Conservation (phyloP, 176 grass and related monocot genomes). For the Saccharum spontaneum region DNA sequence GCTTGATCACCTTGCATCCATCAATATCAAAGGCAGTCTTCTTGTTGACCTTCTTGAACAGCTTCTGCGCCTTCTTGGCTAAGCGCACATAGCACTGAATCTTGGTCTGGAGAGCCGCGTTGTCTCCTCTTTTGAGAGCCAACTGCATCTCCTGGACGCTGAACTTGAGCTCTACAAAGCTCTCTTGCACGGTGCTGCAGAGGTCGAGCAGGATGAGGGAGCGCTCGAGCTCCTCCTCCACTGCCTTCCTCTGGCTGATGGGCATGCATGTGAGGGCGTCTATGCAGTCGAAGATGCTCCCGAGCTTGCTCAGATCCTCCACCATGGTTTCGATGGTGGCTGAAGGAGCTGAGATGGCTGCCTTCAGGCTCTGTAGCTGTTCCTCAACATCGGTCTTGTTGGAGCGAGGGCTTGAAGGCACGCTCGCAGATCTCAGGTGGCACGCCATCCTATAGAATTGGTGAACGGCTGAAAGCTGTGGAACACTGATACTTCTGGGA, state of each 20-base stretch:
- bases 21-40: background rate
- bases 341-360: background rate
- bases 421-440: background rate
- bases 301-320: slow-evolving; percentile 22
- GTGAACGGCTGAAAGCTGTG: background rate
- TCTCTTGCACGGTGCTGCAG: slow-evolving; percentile 36
- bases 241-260: slow-evolving; percentile 47
- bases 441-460: background rate
- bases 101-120: slow-evolving; percentile 4
- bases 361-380: slow-evolving; percentile 27
- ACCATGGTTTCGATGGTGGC: background rate
- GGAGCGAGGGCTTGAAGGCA: slow-evolving; percentile 5
- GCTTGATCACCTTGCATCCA: slow-evolving; percentile 12
- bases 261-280: slow-evolving; percentile 31
- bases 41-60: slow-evolving; percentile 2
- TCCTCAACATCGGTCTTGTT: background rate
- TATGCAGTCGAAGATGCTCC: slow-evolving; percentile 14
- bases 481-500: background rate
- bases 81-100: background rate
- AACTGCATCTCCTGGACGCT: slow-evolving; percentile 29
- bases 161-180: slow-evolving; percentile 28
- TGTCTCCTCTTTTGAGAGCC: slow-evolving; percentile 34
- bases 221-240: slow-evolving; percentile 51
- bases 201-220: slow-evolving; percentile 52
- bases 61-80: slow-evolving; percentile 1